A percentile compares a stretch with the other conserved stretches of the same genome.
Evolutionary conservation across 345 rosid species (phyloP).

Genomic region (Moringa oleifera): DNA sequence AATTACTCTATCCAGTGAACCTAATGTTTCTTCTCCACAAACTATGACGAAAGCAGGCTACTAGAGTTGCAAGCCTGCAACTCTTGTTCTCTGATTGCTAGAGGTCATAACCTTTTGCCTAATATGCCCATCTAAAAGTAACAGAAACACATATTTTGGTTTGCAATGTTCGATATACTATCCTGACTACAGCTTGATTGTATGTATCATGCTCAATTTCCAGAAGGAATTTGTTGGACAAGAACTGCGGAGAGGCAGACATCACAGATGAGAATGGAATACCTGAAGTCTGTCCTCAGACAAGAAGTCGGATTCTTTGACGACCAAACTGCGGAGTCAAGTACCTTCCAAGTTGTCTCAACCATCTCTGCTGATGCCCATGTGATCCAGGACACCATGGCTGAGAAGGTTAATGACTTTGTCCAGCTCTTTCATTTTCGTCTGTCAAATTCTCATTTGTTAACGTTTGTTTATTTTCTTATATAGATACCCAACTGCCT

Average conservation of each 20-base stretch:
- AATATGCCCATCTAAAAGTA: no score
- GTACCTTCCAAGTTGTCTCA: slow-evolving; percentile 51
- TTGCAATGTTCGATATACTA: no score
- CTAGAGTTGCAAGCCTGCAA: slow-evolving; percentile 17
- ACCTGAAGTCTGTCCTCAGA: slow-evolving; percentile 60
- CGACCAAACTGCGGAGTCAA: slow-evolving; percentile 53
- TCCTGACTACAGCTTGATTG: no score
- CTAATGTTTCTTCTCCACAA: no score
- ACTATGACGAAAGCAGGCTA: no score
- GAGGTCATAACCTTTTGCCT: background rate
- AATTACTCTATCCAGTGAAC: no score
- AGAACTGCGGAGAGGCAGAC: slow-evolving; percentile 70
- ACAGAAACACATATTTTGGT: no score
- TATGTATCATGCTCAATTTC: no score
- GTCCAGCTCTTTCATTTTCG: no score
- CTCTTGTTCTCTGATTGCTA: background rate
- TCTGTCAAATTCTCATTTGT: no score
- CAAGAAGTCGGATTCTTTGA: slow-evolving; percentile 67
- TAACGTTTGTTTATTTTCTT: background rate
- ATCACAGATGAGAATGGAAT: slow-evolving; percentile 50
- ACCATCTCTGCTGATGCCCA: slow-evolving; percentile 62
- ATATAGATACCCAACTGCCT: slow-evolving; percentile 57
- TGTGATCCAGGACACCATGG: slow-evolving; percentile 58
- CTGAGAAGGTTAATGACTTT: slow-evolving; percentile 77
- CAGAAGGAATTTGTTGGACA: slow-evolving; percentile 76